Evolutionary conservation across 257 asterid species (phyloP), one percentile per base, ranked within the genome.

Genomic region (Haberlea rhodopensis): DNA sequence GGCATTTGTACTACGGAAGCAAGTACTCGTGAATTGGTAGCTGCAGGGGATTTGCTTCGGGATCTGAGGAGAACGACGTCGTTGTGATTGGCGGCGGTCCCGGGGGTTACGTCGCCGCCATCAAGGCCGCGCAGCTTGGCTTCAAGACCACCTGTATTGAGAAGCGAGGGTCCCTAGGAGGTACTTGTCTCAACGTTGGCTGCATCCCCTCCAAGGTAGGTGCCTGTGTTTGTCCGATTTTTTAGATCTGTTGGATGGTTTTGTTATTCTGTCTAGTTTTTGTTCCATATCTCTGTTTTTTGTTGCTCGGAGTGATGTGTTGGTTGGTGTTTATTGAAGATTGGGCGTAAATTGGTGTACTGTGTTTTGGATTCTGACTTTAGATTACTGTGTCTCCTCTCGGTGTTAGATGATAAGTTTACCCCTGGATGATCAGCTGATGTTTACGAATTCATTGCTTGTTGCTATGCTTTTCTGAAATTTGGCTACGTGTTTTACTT

Each of bases 91-190:
- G 99, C 31, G 97, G 99, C 56, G 99, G 99, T 3, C 99, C 99
- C 0, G 97, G 99, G 0, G 99, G 99, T n/a, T 94, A 94, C 69
- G 97, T 94, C 32, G 99, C 96, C 45, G 99, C 99, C 24, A 94
- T 94, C 68, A 94, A 94, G 81, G 99, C 99, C 18, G 99, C 99
- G 8, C 97, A 94, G 82, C 85, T 94, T 11, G 99, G 99, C 29
- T 90, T 94, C 73, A 94, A 88, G 71, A 94, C 99, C 65, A 90
- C 99, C 25, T 94, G 99, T 74, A 83, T 94, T 71, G 99, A 94
- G 85, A 94, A 94, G 73, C 96, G 99, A 18, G 99, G 99, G 31
- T 6, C 94, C 31, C 95, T 94, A 53, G 99, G 99, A 8, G 99
- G 97, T 4, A 94, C 99, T 61, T 94, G 99, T 61, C 97, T 94